These are phyloP conservation scores for Alloascoidea hylecoeti DNA, from an alignment of 805 yeast species.

Conservation along the genomic window DNA sequence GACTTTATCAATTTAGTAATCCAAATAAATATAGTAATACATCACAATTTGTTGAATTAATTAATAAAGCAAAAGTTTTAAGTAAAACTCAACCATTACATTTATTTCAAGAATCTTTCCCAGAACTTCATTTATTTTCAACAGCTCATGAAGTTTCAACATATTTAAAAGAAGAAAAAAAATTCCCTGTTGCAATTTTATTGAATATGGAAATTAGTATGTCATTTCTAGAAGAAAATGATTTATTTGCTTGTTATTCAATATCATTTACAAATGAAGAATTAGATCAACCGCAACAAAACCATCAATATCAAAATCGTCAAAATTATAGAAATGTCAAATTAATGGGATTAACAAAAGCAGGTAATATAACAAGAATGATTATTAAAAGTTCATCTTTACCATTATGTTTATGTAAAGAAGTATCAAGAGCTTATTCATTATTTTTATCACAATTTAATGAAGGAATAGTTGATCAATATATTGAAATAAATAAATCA, in stretches of 20 bases:
- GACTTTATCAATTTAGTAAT: not conserved
- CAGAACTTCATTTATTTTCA: slow-evolving; percentile 5
- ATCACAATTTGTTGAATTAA: slow-evolving; percentile 33
- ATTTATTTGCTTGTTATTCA: slow-evolving; percentile 33
- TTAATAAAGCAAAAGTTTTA: slow-evolving; percentile 58
- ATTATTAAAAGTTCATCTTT: slow-evolving; percentile 19
- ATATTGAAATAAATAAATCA: slow-evolving; percentile 12
- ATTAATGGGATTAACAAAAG: slow-evolving; percentile 1
- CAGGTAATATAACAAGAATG: slow-evolving; percentile 2
- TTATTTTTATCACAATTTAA: slow-evolving; percentile 21
- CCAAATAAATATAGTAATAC: slow-evolving; percentile 10
- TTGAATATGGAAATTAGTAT: slow-evolving; percentile 38
- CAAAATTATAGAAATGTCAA: not conserved
- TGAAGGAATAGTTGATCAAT: slow-evolving; percentile 12
- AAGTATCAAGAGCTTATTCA: slow-evolving; percentile 21
- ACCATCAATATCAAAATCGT: not conserved
- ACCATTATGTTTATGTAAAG: slow-evolving; percentile 21
- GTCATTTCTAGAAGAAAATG: slow-evolving; percentile 19
- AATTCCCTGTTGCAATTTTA: slow-evolving; percentile 52
- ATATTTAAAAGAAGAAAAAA: slow-evolving; percentile 17
- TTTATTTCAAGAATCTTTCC: slow-evolving; percentile 39
- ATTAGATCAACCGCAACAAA: slow-evolving; percentile 12
- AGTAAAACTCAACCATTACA: slow-evolving; percentile 80
- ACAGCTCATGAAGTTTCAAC: slow-evolving; percentile 21
- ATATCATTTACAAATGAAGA: slow-evolving; percentile 19